These are phyloP conservation scores for Oryza australiensis DNA, from an alignment of 176 grass and related monocot genomes.

Conservation along the genomic window DNA sequence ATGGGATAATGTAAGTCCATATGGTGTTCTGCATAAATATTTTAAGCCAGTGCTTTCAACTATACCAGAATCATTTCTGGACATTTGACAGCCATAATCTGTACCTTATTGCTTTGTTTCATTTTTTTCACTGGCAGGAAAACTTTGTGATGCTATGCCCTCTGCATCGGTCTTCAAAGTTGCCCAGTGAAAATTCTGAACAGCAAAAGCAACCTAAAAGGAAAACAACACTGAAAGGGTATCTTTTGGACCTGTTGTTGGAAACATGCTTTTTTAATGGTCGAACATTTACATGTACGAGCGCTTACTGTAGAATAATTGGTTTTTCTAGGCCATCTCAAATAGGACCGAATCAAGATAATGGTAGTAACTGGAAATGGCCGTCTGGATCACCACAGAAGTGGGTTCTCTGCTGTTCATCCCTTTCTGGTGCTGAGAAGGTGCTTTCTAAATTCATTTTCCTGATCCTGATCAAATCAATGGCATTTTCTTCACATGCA, in stretches of 20 bases:
- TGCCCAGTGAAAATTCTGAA: slow-evolving; percentile 54
- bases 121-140: slow-evolving; percentile 50
- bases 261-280: slow-evolving; percentile 11
- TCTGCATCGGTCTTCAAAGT: slow-evolving; percentile 60
- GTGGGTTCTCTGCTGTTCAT: slow-evolving; percentile 87
- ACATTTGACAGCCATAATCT: background rate
- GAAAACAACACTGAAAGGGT: slow-evolving; percentile 55
- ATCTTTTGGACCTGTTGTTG: slow-evolving; percentile 15
- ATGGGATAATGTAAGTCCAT: slow-evolving; percentile 85
- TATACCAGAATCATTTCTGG: background rate
- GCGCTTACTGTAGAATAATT: slow-evolving; percentile 25
- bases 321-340: slow-evolving; percentile 48
- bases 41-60: slow-evolving; percentile 19
- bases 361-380: slow-evolving; percentile 58
- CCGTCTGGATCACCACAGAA: slow-evolving; percentile 67
- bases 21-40: background rate
- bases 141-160: slow-evolving; percentile 98
- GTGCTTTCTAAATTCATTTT: slow-evolving; percentile 35
- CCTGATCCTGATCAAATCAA: background rate
- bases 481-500: background rate
- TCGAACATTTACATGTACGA: background rate
- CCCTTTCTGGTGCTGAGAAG: slow-evolving; percentile 78
- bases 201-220: slow-evolving; percentile 52
- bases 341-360: slow-evolving; percentile 38
- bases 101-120: background rate